These are phyloP conservation scores for Ascochyta rabiei DNA, from an alignment of 2,329 filamentous ascomycete genomes.

Conservation along the genomic window DNA sequence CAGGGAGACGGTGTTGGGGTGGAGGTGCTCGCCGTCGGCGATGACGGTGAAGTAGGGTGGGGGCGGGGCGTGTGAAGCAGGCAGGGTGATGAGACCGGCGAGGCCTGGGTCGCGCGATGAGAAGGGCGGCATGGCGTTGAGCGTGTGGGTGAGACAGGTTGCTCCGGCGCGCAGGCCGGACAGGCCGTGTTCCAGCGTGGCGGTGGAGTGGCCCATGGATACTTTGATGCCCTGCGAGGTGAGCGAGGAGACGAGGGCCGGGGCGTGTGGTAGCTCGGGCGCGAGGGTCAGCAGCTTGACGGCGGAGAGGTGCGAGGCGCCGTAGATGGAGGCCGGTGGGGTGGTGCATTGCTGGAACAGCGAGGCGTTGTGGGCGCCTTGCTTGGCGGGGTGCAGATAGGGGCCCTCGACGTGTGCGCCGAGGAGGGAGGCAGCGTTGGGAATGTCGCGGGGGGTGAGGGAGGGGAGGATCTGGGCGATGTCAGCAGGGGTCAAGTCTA, in stretches of 20 bases:
- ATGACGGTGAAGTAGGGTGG: conserved; percentile 60
- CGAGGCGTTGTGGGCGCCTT: conserved; percentile 58
- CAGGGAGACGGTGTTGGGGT: conserved; percentile 57
- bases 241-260: conserved; percentile 52
- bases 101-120: conserved; percentile 59
- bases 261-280: conserved; percentile 56
- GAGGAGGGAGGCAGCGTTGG: conserved; percentile 56
- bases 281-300: conserved; percentile 61
- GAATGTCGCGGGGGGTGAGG: conserved; percentile 52
- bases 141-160: conserved; percentile 59
- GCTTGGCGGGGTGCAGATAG: conserved; percentile 59
- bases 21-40: conserved; percentile 61
- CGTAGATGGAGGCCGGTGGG: conserved; percentile 52
- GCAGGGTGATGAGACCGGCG: conserved; percentile 50
- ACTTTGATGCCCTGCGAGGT: conserved; percentile 51
- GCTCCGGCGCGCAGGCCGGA: conserved; percentile 56
- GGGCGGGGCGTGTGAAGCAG: conserved; percentile 21
- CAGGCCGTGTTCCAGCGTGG: conserved; percentile 55
- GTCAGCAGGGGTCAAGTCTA: conserved; percentile 3
- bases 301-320: conserved; percentile 48
- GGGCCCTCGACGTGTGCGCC: conserved; percentile 65
- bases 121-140: conserved; percentile 61
- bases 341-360: conserved; percentile 51
- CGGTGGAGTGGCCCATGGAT: conserved; percentile 59
- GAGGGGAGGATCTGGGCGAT: conserved; percentile 55